Evolutionary conservation across 345 rosid genomes (phyloP).

Genomic region (Corymbia maculata): DNA sequence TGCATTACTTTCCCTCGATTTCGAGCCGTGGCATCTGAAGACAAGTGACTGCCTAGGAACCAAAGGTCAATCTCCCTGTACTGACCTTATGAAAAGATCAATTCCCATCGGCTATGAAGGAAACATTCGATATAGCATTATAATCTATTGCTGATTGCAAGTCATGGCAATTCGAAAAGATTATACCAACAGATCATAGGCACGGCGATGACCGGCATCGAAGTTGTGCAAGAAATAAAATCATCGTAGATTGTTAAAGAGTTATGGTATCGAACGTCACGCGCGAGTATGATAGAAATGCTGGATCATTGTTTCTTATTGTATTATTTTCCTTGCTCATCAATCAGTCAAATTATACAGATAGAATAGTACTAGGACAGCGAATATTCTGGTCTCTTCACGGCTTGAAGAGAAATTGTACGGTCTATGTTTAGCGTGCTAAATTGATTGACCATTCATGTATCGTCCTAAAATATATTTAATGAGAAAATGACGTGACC

Average conservation of each 20-base stretch:
- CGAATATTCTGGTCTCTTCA: neutral
- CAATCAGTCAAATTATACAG: neutral
- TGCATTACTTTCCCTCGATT: neutral
- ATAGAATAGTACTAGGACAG: neutral
- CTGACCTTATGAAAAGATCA: neutral
- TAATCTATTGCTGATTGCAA: neutral
- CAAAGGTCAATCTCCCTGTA: neutral
- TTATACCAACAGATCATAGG: neutral
- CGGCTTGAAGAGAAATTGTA: neutral
- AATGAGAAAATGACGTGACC: neutral
- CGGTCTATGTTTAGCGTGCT: neutral
- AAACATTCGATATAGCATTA: neutral
- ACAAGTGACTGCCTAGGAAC: neutral
- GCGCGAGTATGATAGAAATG: neutral
- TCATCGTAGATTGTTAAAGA: neutral
- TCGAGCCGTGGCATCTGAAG: neutral
- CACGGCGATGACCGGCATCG: fast-evolving
- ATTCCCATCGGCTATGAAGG: neutral
- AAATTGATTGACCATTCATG: neutral
- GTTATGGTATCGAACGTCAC: neutral
- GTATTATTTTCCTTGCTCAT: neutral
- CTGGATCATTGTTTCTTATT: neutral
- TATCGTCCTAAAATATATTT: neutral
- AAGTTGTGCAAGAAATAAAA: neutral
- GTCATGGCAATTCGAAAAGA: neutral